Base-by-base conservation (phyloP, 2,329 filamentous ascomycete species). In the Ophiostoma triangulosporum region DNA sequence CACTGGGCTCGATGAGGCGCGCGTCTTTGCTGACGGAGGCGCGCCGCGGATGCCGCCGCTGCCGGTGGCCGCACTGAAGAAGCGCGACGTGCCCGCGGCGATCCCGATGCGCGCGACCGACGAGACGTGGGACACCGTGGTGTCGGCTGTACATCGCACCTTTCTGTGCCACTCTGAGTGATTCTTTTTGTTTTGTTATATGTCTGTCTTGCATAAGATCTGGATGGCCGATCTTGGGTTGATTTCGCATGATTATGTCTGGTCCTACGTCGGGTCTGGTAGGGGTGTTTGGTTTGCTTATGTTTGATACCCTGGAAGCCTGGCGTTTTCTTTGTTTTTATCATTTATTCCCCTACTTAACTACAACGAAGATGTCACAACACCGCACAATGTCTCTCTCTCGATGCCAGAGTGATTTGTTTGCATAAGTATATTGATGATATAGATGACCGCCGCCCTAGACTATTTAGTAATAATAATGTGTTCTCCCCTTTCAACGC, bases 1-100 rank as follows among this genome's bases (percentile, higher is more conserved):
- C 24, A 57, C 50, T 4, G 20, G 50, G 5, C 22, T 40, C 3
- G 38, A 50, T 12, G 36, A 53, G 33, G 52, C 53, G 15, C 22
- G 46, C 20, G 29, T 14, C 11, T 31, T 31, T 20, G 29, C 20
- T 5, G 46, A 29, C 27, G 20, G 27, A n/a, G 46, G 46, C 11
- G 9, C 15, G 9, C 4, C 46, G 9, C 32, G 33, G 46, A 11
- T 22, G 17, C 27, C 46, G 27, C 46, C 26, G 17, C 15, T 48
- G 29, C 27, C 15, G 46, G 17, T 48, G 27, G 33, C 46, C 4
- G 24, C 46, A 7, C 46, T 48, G n/a, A 31, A 48, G 14, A 46
- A 46, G 43, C 7, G n/a, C n/a, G n/a, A n/a, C n/a, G n/a, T 14
- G 24, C 43, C 43, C 22, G 43, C 43, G 24, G 43, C 24, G 43